phyloP scores from a whole-genome alignment of 129 eudicot genomes.

The Flaveria bidentis region DNA sequence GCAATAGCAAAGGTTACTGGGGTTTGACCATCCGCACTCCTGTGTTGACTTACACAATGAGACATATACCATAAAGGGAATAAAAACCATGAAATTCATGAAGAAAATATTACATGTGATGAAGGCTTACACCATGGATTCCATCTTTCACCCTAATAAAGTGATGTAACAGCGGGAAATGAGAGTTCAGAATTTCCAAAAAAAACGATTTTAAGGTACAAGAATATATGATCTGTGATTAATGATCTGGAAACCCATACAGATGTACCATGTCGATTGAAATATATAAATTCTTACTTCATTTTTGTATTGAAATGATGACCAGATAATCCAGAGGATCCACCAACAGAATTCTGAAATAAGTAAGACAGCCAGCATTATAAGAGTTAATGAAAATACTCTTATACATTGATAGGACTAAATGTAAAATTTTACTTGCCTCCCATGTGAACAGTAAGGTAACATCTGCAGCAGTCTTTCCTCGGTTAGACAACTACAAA shows the following conservation, averaged over 20 bases:
- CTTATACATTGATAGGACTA: not conserved
- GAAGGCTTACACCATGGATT: slow-evolving; percentile 67
- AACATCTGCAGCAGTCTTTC: slow-evolving; percentile 72
- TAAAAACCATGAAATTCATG: not conserved
- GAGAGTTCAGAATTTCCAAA: not conserved
- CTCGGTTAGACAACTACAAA: slow-evolving; percentile 71
- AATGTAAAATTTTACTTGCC: slow-evolving; percentile 40
- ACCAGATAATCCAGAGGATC: slow-evolving; percentile 78
- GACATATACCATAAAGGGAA: slow-evolving; percentile 21
- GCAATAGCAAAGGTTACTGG: slow-evolving; percentile 87
- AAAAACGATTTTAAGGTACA: slow-evolving; percentile 1
- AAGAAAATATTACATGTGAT: slow-evolving; percentile 67
- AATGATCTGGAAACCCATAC: slow-evolving; percentile 8
- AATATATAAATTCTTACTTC: slow-evolving; percentile 44
- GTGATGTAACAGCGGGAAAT: slow-evolving; percentile 26
- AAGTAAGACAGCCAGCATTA: slow-evolving; percentile 21
- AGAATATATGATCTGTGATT: not conserved
- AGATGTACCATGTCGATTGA: slow-evolving; percentile 3
- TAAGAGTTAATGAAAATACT: not conserved
- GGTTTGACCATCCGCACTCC: slow-evolving; percentile 70
- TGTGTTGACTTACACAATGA: slow-evolving; percentile 36
- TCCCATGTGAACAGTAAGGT: slow-evolving; percentile 96
- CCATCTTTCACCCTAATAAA: slow-evolving; percentile 74
- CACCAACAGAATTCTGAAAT: slow-evolving; percentile 92
- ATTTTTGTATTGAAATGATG: slow-evolving; percentile 72